These are phyloP conservation scores for Rosa persica DNA, from an alignment of 306 rosid species.

Conservation along the genomic window DNA sequence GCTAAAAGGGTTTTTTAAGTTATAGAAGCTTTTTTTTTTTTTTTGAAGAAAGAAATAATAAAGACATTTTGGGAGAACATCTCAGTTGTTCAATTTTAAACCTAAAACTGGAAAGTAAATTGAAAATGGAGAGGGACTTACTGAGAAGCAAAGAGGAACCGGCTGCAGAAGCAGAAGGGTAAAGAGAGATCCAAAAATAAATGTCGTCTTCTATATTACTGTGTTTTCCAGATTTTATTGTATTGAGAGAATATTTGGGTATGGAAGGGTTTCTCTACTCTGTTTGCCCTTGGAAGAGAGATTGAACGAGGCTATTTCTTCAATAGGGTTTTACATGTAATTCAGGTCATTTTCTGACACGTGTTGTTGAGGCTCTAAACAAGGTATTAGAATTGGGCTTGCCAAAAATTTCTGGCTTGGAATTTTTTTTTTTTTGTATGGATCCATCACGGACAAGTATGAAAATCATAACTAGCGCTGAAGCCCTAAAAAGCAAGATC, in stretches of 20 bases:
- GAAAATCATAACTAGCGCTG: too few species aligned
- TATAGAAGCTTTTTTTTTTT: too few species aligned
- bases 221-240: neutral
- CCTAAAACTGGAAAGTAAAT: neutral
- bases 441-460: too few species aligned
- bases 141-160: constrained; percentile 4
- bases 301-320: neutral
- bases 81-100: neutral
- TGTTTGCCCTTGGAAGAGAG: neutral
- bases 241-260: neutral
- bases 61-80: neutral
- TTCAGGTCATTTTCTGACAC: neutral
- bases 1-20: too few species aligned
- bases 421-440: too few species aligned
- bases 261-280: constrained; percentile 21
- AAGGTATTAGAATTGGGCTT: constrained; percentile 15
- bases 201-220: neutral
- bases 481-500: too few species aligned
- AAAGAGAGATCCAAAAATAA: constrained; percentile 4
- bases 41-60: neutral
- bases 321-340: neutral
- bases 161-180: neutral
- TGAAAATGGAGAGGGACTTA: constrained; percentile 17
- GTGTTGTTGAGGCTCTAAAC: constrained; percentile 1
- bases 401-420: too few species aligned